A percentile compares a stretch with the other conserved stretches of the same genome.
phyloP scores from a whole-genome alignment of 2,329 filamentous ascomycete genomes.

The Myriosclerotinia curreyana region DNA sequence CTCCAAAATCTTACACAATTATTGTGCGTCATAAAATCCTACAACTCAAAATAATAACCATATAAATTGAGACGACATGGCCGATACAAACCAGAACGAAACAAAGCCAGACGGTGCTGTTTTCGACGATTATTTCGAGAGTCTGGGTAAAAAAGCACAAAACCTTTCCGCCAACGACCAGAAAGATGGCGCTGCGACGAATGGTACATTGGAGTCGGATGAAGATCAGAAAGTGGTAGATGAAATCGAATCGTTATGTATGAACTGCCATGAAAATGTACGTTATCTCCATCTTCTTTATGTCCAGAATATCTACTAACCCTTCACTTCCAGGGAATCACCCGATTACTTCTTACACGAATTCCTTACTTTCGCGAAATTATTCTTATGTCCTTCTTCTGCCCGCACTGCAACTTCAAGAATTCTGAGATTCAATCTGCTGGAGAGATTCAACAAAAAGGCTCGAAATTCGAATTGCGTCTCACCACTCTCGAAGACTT shows the following conservation, averaged over 20 bases:
- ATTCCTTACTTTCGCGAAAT: conserved; percentile 98
- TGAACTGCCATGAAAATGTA: conserved; percentile 81
- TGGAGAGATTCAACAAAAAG: conserved; percentile 86
- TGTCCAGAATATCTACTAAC: conserved; percentile 8
- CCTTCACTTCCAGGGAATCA: conserved; percentile 61
- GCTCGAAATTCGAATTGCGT: conserved; percentile 77
- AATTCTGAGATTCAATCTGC: conserved; percentile 95
- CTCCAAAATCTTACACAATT: conserved; percentile 30
- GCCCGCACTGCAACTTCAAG: conserved; percentile 81
- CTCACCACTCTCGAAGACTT: conserved; percentile 73
- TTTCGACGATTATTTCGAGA: conserved; percentile 58
- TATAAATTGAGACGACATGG: conserved; percentile 41
- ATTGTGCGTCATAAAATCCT: conserved; percentile 10
- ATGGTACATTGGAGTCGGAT: conserved; percentile 31
- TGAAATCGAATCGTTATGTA: conserved; percentile 75
- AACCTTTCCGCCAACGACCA: conserved; percentile 44
- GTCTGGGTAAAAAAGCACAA: conserved; percentile 60
- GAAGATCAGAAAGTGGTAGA: conserved; percentile 58
- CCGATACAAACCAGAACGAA: conserved; percentile 43
- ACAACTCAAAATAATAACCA: not conserved
- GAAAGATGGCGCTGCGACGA: conserved; percentile 34
- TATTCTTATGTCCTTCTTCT: conserved; percentile 94
- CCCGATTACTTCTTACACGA: conserved; percentile 80
- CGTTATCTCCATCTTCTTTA: not conserved
- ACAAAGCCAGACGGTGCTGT: conserved; percentile 43